phyloP scores from a whole-genome alignment of 2,329 filamentous ascomycete genomes.

The Penicillium polonicum region DNA sequence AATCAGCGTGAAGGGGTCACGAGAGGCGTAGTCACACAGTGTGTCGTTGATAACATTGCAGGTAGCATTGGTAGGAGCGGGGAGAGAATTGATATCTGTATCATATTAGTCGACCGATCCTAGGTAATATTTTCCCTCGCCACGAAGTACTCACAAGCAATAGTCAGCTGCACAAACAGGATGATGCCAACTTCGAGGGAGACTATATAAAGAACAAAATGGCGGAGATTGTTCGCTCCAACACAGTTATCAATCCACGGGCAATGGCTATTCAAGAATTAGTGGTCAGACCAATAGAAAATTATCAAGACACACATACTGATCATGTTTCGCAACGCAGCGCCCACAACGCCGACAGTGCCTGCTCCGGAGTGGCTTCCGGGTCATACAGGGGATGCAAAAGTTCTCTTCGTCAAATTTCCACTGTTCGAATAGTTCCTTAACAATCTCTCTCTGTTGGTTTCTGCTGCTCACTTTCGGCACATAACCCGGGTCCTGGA shows the following conservation, averaged over 20 bases:
- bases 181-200: constrained; percentile 73
- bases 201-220: constrained; percentile 89
- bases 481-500: constrained; percentile 86
- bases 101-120: not conserved
- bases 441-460: constrained; percentile 84
- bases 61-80: constrained; percentile 47
- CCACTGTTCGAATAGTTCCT: constrained; percentile 78
- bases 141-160: constrained; percentile 61
- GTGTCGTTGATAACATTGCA: constrained; percentile 76
- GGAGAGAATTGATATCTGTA: constrained; percentile 63
- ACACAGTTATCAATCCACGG: constrained; percentile 98
- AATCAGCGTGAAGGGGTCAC: constrained; percentile 80
- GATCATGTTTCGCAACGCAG: constrained; percentile 94
- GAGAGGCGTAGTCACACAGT: constrained; percentile 73
- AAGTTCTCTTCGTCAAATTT: constrained; percentile 95
- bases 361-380: constrained; percentile 89
- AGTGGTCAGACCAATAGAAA: constrained; percentile 10
- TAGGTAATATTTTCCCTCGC: not conserved
- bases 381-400: constrained; percentile 91
- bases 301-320: constrained; percentile 59
- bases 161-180: constrained; percentile 67
- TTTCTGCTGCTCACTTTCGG: constrained; percentile 86
- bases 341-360: constrained; percentile 89
- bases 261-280: constrained; percentile 67
- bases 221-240: constrained; percentile 90